phyloP scores from a whole-genome alignment of 805 yeast species.

The Isabelozyma gotoi region DNA sequence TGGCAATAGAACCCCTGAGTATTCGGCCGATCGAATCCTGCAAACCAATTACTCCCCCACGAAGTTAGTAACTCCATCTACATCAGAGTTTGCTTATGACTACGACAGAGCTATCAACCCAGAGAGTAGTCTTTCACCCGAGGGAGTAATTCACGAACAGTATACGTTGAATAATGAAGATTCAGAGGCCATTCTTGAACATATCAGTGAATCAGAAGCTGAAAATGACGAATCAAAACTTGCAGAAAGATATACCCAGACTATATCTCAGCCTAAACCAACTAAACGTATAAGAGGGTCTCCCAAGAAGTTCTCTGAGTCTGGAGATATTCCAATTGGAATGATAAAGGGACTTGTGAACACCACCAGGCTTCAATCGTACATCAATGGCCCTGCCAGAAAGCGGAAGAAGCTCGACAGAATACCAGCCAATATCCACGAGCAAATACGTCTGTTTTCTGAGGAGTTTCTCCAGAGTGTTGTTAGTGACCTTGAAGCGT shows the following conservation, averaged over 20 bases:
- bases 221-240: constrained; percentile 1
- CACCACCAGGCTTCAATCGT: constrained; percentile 1
- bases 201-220: constrained; percentile 3
- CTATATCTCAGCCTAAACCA: too few species aligned
- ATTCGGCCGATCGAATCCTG: neutral
- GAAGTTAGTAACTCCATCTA: constrained; percentile 1
- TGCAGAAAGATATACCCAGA: too few species aligned
- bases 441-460: constrained; percentile 26
- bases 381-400: constrained; percentile 3
- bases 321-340: constrained; percentile 6
- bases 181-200: neutral
- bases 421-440: constrained; percentile 11
- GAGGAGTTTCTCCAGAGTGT: constrained; percentile 28
- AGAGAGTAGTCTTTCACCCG: constrained; percentile 1
- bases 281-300: constrained; percentile 1
- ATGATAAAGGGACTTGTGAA: constrained; percentile 17
- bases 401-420: constrained; percentile 4
- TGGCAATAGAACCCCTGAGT: neutral
- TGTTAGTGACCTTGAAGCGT: constrained; percentile 34
- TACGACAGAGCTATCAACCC: neutral
- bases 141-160: constrained; percentile 10
- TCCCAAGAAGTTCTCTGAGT: neutral
- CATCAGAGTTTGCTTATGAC: neutral
- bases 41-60: neutral
- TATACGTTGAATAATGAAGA: constrained; percentile 10